A percentile compares a stretch with the other conserved stretches of the same genome.
Evolutionary conservation across 179 eudicot genomes (phyloP).

Genomic region (Nepenthes alata): DNA sequence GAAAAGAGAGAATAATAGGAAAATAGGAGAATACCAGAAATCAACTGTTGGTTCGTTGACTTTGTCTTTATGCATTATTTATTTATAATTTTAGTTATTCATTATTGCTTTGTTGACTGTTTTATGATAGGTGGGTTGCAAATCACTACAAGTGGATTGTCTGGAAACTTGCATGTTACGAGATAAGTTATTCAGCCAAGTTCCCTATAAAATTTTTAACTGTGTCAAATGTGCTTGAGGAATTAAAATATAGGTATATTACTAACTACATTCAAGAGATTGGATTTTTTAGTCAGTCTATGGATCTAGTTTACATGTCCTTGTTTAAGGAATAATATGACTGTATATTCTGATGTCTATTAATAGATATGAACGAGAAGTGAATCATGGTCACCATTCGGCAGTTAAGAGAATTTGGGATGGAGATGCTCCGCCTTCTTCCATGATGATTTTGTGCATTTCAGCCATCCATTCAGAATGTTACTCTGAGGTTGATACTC

Average conservation of each 20-base stretch:
- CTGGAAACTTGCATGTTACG: constrained; percentile 92
- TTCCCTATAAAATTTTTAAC: constrained; percentile 37
- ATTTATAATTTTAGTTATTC: background rate
- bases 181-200: constrained; percentile 54
- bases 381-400: constrained; percentile 82
- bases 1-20: too few relatives aligned
- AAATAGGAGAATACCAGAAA: too few relatives aligned
- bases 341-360: constrained; percentile 5
- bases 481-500: constrained; percentile 15
- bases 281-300: background rate
- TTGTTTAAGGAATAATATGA: too few relatives aligned
- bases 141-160: constrained; percentile 98
- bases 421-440: constrained; percentile 82
- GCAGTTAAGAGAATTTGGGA: constrained; percentile 75
- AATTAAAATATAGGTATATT: constrained; percentile 68
- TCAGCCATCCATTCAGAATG: constrained; percentile 35
- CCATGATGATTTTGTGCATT: constrained; percentile 70
- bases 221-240: constrained; percentile 62
- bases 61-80: too few relatives aligned
- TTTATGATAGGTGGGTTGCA: constrained; percentile 63
- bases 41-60: too few relatives aligned
- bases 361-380: constrained; percentile 87
- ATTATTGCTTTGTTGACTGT: background rate
- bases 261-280: background rate
- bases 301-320: background rate